phyloP scores from a whole-genome alignment of 306 rosid genomes.

The cucumber (Cucumis sativus) region Cucumber_9930_V3 NC_026656.2:13844501-13845000 shows the following conservation, averaged over 20 bases:
- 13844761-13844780: not conserved
- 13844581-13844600: slow-evolving; percentile 44
- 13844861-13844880: not conserved
- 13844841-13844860: not conserved
- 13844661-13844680: slow-evolving; percentile 64
- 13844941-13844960: not conserved
- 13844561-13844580: slow-evolving; percentile 3
- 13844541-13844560: slow-evolving; percentile 7
- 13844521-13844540: slow-evolving; percentile 24
- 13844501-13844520: slow-evolving; percentile 56
- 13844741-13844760: not conserved
- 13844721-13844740: not conserved
- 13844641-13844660: slow-evolving; percentile 40
- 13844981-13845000: not conserved
- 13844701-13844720: too few species aligned
- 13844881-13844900: not conserved
- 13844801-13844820: not conserved
- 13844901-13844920: not conserved
- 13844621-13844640: slow-evolving; percentile 90
- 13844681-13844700: not conserved
- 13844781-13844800: not conserved
- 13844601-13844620: slow-evolving; percentile 71
- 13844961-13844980: not conserved
- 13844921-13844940: not conserved
- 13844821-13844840: not conserved